phyloP scores from a whole-genome alignment of 352 stramenopile genomes.

The Halophytophthora batemanensis region DNA sequence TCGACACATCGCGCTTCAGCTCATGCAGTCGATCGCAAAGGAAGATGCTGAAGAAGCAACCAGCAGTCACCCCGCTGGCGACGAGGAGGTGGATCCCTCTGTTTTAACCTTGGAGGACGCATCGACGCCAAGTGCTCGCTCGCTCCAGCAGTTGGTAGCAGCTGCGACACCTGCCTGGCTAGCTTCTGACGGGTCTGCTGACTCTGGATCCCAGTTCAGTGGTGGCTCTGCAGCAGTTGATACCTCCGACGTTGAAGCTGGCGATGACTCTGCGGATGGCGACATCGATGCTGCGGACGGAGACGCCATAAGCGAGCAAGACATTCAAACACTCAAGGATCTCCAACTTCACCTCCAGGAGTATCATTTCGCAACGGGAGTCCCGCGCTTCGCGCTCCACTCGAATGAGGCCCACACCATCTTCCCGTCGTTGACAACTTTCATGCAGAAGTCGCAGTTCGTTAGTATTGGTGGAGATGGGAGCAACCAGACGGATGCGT shows the following conservation, averaged over 20 bases:
- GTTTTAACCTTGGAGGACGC: no score
- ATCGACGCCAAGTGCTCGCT: no score
- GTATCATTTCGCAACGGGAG: slow-evolving; percentile 55
- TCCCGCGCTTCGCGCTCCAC: slow-evolving; percentile 34
- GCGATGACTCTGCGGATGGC: neutral
- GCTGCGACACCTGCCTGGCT: no score
- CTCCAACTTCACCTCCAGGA: slow-evolving; percentile 34
- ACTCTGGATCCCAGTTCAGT: no score
- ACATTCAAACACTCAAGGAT: slow-evolving; percentile 28
- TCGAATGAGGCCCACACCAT: slow-evolving; percentile 21
- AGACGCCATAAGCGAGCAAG: slow-evolving; percentile 8
- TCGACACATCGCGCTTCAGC: slow-evolving; percentile 21
- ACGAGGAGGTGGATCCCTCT: neutral
- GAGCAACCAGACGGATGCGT: neutral
- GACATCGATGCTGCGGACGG: slow-evolving; percentile 1
- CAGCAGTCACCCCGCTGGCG: neutral
- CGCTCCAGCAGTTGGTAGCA: no score
- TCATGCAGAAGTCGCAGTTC: slow-evolving; percentile 9
- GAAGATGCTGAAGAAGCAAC: slow-evolving; percentile 4
- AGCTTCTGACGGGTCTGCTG: no score
- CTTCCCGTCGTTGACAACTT: slow-evolving; percentile 33
- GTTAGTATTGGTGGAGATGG: neutral
- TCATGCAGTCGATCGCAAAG: slow-evolving; percentile 18
- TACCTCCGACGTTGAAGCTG: no score
- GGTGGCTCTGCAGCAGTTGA: no score